phyloP scores from a whole-genome alignment of 2,329 filamentous ascomycete species.

The Cytospora leucostoma region DNA sequence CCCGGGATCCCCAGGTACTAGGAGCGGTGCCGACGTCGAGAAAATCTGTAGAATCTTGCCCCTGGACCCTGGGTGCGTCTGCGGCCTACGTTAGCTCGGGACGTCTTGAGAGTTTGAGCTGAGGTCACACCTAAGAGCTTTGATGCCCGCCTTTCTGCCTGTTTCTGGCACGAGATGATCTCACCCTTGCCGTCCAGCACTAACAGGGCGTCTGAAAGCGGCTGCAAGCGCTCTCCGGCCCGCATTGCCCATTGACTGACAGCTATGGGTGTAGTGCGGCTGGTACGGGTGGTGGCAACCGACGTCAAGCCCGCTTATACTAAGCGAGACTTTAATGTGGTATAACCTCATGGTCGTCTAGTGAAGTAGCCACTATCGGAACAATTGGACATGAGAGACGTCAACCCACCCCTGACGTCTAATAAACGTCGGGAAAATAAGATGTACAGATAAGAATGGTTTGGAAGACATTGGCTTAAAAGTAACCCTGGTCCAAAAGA shows the following conservation, averaged over 20 bases:
- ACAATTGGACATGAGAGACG: slow-evolving; percentile 3
- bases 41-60: not conserved
- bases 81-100: slow-evolving; percentile 12
- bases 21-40: not conserved
- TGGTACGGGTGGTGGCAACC: not conserved
- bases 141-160: not conserved
- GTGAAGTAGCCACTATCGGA: slow-evolving; percentile 6
- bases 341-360: slow-evolving; percentile 6
- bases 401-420: slow-evolving; percentile 21
- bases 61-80: slow-evolving; percentile 20
- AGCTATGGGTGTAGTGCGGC: not conserved
- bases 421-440: not conserved
- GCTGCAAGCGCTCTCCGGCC: not conserved
- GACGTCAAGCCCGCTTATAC: slow-evolving; percentile 13
- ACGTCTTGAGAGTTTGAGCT: slow-evolving; percentile 1
- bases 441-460: not conserved
- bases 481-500: slow-evolving; percentile 6
- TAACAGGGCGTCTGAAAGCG: not conserved
- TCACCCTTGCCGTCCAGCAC: not conserved
- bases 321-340: not conserved
- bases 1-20: not conserved
- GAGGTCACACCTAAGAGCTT: not conserved
- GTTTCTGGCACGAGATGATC: not conserved
- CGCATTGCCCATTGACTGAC: not conserved
- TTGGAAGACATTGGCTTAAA: not conserved